Base-by-base conservation (phyloP, 345 rosid species). In the Kernera saxatilis region DNA sequence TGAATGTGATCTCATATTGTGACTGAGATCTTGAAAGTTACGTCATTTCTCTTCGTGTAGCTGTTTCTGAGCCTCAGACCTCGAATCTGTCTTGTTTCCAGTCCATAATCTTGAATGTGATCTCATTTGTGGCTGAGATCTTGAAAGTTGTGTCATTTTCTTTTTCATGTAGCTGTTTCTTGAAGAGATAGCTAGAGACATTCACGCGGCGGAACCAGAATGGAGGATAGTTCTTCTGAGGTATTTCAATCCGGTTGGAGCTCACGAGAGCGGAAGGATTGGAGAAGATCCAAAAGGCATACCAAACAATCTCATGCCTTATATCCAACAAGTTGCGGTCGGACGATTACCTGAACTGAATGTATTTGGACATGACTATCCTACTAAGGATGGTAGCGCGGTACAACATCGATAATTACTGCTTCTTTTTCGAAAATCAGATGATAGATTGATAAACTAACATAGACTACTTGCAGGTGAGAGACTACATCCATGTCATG, bases 221-320 rank as follows among this genome's bases (percentile, higher is more conserved):
- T 87, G 96, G 96, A 80, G 58, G 72, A 89, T 94, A 15, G 88
- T 91, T 71, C 80, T 91, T 70, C 74, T 94, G 73, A 90, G 99
- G 81, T 94, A 89, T 72, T 91, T 91, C 76, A 91, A 94, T 80
- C 99, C 99, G 1, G 96, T 91, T 21, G 97, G 93, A 69, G 96
- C 97, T 60, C 96, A 89, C 72, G 93, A 91, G 82, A 94, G 99
- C 35, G 97, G 97, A 64, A 83, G 78, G 66, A 82, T 91, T 40
- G 99, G 99, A 10, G 99, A 94, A 86, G 97, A 94, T 81, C 97
- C 99, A 45, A 91, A 82, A 71, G 99, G 97, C 22, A 84, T 94
- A 65, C 98, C 97, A 0, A 94, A 88, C 67, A 91, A 91, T 67
- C 95, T 91, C 49, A 91, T 94, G 96, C 98, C 99, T 51, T 94